Evolutionary conservation across 768 basidiomycete species (phyloP), one percentile per base, ranked within the genome.

Genomic region (Suillus occidentalis): DNA sequence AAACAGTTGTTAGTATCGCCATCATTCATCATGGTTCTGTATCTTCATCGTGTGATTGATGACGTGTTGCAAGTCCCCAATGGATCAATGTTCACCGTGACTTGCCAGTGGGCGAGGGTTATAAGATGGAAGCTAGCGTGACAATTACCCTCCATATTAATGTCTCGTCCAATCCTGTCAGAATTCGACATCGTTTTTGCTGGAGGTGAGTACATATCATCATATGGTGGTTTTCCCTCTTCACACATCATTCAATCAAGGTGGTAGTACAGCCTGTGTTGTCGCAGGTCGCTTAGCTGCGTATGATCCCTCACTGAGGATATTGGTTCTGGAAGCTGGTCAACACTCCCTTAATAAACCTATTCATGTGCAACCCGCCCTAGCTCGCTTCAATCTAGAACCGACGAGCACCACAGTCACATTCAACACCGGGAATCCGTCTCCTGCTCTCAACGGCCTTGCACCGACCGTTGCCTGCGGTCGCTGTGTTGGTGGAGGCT

Each of bases 131-230:
- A 18, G 3, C 18, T 4, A 10, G 10, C 16, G 25, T 25, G 39
- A 20, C 10, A 6, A 25, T n/a, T n/a, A 13, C 6, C 20, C 12
- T 13, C 20, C 53, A 28, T 18, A 10, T 7, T 1, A 3, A 28
- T 40, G 57, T 59, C 40, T 59, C 28, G 42, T 42, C 37, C 22
- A 75, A 43, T 49, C 6, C 8, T 12, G 7, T 58, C 61, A 16
- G 59, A 67, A 59, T 82, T 80, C 65, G 84, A 87, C 65, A 80
- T 88, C 22, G 80, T 88, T 65, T 83, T 88, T 65, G 84, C 83
- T 37, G 87, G 87, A 68, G 87, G 87, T 87, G 25, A 20, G 74
- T 61, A 42, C 12, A 55, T 10, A n/a, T 10, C n/a, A 36, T 47
- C 34, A 71, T 66, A 40, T 43, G 42, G 7, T 34, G 42, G 40